Evolutionary conservation across 495 filamentous ascomycete genomes (phyloP), one percentile per base, ranked within the genome.

Genomic region (Jackrogersella multiformis): DNA sequence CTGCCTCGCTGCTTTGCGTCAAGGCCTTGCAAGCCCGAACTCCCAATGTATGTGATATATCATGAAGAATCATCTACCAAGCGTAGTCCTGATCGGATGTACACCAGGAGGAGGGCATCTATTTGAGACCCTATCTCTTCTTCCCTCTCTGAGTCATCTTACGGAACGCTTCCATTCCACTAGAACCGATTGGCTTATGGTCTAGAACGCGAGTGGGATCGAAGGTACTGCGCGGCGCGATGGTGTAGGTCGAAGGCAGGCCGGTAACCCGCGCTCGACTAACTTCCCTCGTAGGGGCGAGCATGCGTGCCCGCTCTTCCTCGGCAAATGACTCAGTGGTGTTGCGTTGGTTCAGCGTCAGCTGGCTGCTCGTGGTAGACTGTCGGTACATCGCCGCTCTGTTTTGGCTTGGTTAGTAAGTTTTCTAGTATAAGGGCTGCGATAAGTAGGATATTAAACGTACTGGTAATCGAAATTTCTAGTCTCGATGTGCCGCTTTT

Each of bases 161-260:
- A 70, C 90, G 85, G 81, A 96, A 94, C 20, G 90, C 89, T 70
- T 93, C 91, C 73, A 91, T 85, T 51, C 91, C 91, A 61, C 85
- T 86, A 38, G 88, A 84, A 26, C 92, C 92, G 71, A 92, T 79
- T 4, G 90, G 90, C 66, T 87, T 85, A 42, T 76, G 72, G 38
- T 80, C 74, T 9, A 76, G 57, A 1, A 70, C 71, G 36, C 69
- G 73, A 4, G 59, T 74, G 0, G 76, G 73, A 66, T 85, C 81
- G 56, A 84, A 85, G 4, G 79, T 86, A 70, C 84, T 86, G 58
- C 74, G 84, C 13, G 93, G 93, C 32, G 91, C 93, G 67, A 96
- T 83, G 0, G 88, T 92, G 74, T 97, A 97, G 64, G 87, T 93
- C 35, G 88, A 86, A 30, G 89, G 86, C n/a, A 87, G 82, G 38